These are phyloP conservation scores for Ustilago lituana DNA, from an alignment of 1,284 basidiomycete species.

Conservation along the genomic window DNA sequence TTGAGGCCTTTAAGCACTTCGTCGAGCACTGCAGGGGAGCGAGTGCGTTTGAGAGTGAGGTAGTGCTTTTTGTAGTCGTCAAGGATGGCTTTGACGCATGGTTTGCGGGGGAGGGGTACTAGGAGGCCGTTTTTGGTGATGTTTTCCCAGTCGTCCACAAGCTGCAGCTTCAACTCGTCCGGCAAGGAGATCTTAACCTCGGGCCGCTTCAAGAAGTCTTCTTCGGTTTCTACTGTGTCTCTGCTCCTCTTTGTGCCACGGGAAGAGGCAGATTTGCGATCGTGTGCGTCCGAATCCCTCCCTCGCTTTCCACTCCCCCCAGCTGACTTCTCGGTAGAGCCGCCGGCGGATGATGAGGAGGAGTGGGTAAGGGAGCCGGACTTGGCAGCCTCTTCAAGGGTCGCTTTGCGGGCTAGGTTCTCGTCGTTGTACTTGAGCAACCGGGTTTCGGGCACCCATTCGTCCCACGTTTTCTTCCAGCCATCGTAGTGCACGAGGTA, in stretches of 20 bases:
- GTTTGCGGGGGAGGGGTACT: constrained; percentile 83
- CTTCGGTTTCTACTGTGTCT: constrained; percentile 67
- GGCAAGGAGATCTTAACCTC: constrained; percentile 92
- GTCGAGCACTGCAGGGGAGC: constrained; percentile 72
- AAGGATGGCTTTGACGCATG: constrained; percentile 81
- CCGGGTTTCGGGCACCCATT: constrained; percentile 88
- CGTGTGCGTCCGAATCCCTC: constrained; percentile 15
- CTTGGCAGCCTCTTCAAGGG: constrained; percentile 67
- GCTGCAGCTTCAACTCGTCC: constrained; percentile 83
- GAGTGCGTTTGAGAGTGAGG: constrained; percentile 14
- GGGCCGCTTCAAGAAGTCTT: constrained; percentile 75
- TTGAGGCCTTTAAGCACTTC: constrained; percentile 89
- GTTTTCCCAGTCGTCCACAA: constrained; percentile 98
- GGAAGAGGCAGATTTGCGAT: constrained; percentile 6
- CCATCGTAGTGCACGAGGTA: constrained; percentile 99
- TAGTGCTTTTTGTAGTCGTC: constrained; percentile 74
- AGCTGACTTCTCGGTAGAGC: constrained; percentile 32
- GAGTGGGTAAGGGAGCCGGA: constrained; percentile 58
- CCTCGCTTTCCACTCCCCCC: constrained; percentile 7
- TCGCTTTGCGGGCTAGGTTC: constrained; percentile 79
- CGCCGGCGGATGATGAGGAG: constrained; percentile 42
- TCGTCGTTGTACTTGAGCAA: constrained; percentile 87
- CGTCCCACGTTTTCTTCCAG: constrained; percentile 99
- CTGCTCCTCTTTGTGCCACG: constrained; percentile 28
- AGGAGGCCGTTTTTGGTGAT: constrained; percentile 92